Evolutionary conservation across 257 asterid genomes (phyloP), one percentile per base, ranked within the genome.

Genomic region (Verbascum thapsus): DNA sequence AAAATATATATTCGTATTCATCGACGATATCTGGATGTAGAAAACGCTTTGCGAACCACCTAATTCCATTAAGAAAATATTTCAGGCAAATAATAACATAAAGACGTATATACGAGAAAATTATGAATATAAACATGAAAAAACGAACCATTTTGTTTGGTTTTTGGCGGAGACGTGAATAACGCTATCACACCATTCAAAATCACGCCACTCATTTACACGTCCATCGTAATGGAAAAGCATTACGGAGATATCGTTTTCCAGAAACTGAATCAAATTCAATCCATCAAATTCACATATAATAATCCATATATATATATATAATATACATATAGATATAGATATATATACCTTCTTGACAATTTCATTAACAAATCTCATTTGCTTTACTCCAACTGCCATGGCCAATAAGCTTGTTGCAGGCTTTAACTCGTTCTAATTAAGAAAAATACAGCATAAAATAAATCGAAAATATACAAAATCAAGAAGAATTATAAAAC

Each of bases 21-120:
- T 81, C 78, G 52, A 91, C 95, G 13, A 91, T 86, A 61, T 85
- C 96, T n/a, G 98, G 98, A 74, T 88, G 98, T 15, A 91, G 84
- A 71, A 88, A 91, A 37, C 98, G 91, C 72, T 91, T 91, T 1
- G 98, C 95, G 11, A 88, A 91, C 98, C 98, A 91, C 98, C 98
- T 91, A 53, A 8, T 8, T n/a, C n/a, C n/a, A n/a, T n/a, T n/a
- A n/a, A n/a, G n/a, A n/a, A n/a, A n/a, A n/a, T n/a, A n/a, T n/a
- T n/a, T n/a, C n/a, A n/a, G n/a, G n/a, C n/a, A 50, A 18, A 45
- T 15, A 26, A 26, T n/a, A 26, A 26, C 32, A 23, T 22, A 44
- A 47, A 26, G 26, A 16, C 22, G 39, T 37, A 0, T 51, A 5
- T 15, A 13, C 10, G 5, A 8, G 32, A 50, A 41, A 37, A 23